Evolutionary conservation across 1,284 basidiomycete genomes (phyloP), one percentile per base, ranked within the genome.

Genomic region (Neonothopanus nambi): DNA sequence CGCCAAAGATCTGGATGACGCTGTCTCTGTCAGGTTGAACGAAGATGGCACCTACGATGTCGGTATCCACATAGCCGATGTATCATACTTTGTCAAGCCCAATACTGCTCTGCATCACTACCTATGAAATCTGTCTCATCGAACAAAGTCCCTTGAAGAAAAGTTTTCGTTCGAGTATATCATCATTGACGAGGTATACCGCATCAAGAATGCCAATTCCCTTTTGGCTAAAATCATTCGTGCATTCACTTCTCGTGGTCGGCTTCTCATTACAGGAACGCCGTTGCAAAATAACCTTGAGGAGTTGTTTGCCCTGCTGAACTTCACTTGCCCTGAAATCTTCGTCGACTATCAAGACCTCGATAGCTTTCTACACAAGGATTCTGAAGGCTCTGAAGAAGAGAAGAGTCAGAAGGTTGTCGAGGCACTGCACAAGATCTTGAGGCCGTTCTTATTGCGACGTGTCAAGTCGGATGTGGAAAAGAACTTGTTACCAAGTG

Each of bases 111-210:
- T n/a, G n/a, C 70, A 89, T 99, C 71, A 98, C 97, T 1, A 93
- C 94, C 1, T 99, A 99, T 75, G 97, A 99, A 70, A 92, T 99
- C 63, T 98, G 95, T 68, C 80, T 99, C 56, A 93, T 97, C 63
- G 97, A 99, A 67, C 95, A 95, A 74, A 81, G 84, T 23, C 82
- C 90, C 0, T 80, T 99, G 61, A n/a, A n/a, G 95, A 93, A 73
- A 97, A 96, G 71, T 93, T 98, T 65, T 91, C 89, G 0, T 99
- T 98, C 79, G 93, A 97, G 73, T 99, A 99, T 74, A 98, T 99
- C 70, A 82, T 94, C 62, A 99, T 99, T 66, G 96, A 99, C 74
- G 97, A 99, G 74, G 97, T 96, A 1, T 96, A 99, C 67, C 90
- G 96, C 36, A 99, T 99, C 83, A 99, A 99, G 79, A 99, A 99